Base-by-base conservation (phyloP, 148 eudicot species). In the Pharnaceum exiguum region DNA sequence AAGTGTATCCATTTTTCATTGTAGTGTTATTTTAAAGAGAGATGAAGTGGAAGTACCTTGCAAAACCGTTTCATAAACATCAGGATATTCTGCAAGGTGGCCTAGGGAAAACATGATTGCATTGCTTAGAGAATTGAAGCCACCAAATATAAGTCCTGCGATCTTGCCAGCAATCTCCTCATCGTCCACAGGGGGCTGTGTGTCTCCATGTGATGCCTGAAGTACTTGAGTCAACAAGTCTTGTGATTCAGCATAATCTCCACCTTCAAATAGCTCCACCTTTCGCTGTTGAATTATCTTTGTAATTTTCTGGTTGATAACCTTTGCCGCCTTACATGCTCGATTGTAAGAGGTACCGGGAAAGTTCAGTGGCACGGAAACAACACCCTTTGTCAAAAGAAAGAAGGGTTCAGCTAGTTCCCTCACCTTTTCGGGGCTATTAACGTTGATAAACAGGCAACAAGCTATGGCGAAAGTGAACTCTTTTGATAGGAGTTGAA, bases 51-150 rank as follows among this genome's bases (percentile, higher is more conserved):
- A n/a, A n/a, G n/a, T 56, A 40, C 60, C 60, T 39, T 56, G 47
- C 8, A 58, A 43, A 58, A 58, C 62, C 16, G 27, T 58, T 2
- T 17, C 62, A 28, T 58, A 58, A 43, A 58, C 35, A 28, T 42
- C 25, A 11, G 62, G 62, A 29, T 42, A 5, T 44, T 58, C 11
- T 4, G 51, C 50, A 15, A 58, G 49, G 13, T 16, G 7, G 10
- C 21, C 27, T 3, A 58, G 3, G 2, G 45, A 22, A 9, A 58
- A 58, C 0, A 38, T 10, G 38, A 58, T 29, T 2, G 62, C 19
- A 4, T 10, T 58, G 50, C 62, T 58, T 42, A 50, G 42, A 19
- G 62, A 17, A 43, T 8, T 27, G 11, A 58, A 58, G 17, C 62
- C 19, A 28, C 50, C 62, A 17, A 58, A 44, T 12, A 43, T 9